Base-by-base conservation (phyloP, 2,329 filamentous ascomycete species). In the Fonsecaea nubica region DNA sequence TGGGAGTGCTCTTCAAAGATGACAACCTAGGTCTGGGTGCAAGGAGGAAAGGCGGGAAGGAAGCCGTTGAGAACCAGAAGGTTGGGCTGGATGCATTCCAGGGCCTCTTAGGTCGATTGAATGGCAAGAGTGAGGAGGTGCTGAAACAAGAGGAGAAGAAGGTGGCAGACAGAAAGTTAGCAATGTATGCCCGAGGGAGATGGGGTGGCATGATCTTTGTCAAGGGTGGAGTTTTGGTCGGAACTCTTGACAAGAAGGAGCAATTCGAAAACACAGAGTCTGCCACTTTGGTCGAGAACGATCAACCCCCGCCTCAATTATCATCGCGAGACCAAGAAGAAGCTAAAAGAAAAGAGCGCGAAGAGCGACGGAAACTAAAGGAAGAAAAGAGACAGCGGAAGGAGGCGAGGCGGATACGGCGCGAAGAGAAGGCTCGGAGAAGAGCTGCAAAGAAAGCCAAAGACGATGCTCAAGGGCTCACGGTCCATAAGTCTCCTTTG, bases 21-120 rank as follows among this genome's bases (percentile, higher is more conserved):
- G 93, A 98, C 77, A 96, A 90, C 73, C 86, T 96, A 52, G 95
- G 95, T 2, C 83, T 99, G 52, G 95, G 95, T 35, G 95, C 93
- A 25, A 70, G 62, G 77, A 84, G 87, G 69, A 90, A 89, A 62
- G 21, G 58, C 7, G 58, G 58, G 5, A 88, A 87, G 73, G 89
- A 90, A 71, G 81, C 84, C 45, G 81, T 84, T 3, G 89, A 92
- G 70, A 86, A 80, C 71, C 87, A 92, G 75, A 87, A 92, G 69
- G 96, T 94, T 25, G 95, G 94, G 0, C 84, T 98, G 42, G 91
- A 93, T 75, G 90, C 90, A 18, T 92, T 98, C 72, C 92, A 93
- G 75, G 92, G 92, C 70, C 81, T 99, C 4, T 82, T 99, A 21
- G 93, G 94, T 25, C 85, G 95, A 62, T 80, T 99, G 64, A 99